Percentiles rank a stretch among this genome's conserved stretches.
phyloP scores from a whole-genome alignment of 1,284 basidiomycete species.

The Athelia sp. region DNA sequence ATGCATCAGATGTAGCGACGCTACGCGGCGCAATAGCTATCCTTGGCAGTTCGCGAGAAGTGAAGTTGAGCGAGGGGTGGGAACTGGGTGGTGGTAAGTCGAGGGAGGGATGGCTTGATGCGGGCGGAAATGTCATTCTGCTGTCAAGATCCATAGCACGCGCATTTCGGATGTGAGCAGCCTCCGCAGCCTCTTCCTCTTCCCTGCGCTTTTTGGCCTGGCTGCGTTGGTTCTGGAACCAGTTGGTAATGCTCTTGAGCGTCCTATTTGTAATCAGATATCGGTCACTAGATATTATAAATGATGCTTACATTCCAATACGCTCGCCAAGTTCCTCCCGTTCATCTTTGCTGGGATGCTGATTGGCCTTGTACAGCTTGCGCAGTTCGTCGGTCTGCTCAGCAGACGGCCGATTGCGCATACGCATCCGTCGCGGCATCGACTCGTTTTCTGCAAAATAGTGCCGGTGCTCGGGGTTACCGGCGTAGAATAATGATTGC shows the following conservation, averaged over 20 bases:
- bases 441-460: constrained; percentile 39
- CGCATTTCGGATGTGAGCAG: constrained; percentile 17
- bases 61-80: constrained; percentile 9
- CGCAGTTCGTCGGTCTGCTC: constrained; percentile 64
- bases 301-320: constrained; percentile 63
- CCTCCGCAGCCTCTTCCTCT: constrained; percentile 32
- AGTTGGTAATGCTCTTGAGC: constrained; percentile 72
- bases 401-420: constrained; percentile 43
- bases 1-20: constrained; percentile 23
- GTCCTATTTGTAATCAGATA: constrained; percentile 41
- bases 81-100: constrained; percentile 13
- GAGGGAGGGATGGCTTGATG: constrained; percentile 19
- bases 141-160: constrained; percentile 14
- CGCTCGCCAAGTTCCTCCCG: constrained; percentile 55
- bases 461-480: constrained; percentile 41
- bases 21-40: constrained; percentile 13
- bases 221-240: constrained; percentile 81
- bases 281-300: constrained; percentile 19
- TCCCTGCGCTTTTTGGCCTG: constrained; percentile 65
- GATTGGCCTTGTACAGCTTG: constrained; percentile 53
- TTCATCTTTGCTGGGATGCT: constrained; percentile 63
- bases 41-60: constrained; percentile 7
- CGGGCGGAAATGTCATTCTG: constrained; percentile 31
- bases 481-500: constrained; percentile 38
- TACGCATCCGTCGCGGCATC: constrained; percentile 50